Base-by-base conservation (phyloP, 164 flowering plant genomes). In the Liriodendron chinense region DNA sequence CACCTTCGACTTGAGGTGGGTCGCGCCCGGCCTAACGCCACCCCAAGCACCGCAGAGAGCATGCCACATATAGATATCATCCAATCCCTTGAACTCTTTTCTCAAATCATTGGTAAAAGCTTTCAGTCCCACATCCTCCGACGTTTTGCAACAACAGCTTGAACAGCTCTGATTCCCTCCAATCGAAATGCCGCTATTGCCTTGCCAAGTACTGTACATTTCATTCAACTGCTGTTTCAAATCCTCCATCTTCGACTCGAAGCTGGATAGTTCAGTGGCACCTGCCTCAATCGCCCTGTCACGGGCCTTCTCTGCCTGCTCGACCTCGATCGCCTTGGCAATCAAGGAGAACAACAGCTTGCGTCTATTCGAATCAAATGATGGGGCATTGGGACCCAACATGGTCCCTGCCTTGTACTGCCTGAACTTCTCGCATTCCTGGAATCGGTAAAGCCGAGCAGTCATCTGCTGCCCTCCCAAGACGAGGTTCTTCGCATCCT, bases 31-130 rank as follows among this genome's bases (percentile, higher is more conserved):
- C 83, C 90, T 86, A 13, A 92, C 93, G 22, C 98, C 98, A 61
- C 97, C 96, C 98, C 98, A 94, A 9, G 93, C 94, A 24, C 97
- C 98, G 70, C 91, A 85, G 1, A 94, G 84, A 16, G 98, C 94
- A 23, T 94, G 97, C 96, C 98, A 94, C 20, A 91, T 94, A 66
- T 83, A 94, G 5, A 94, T 83, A 80, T 94, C 94, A 82, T 92
- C 96, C 79, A 94, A 73, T 5, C 91, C 90, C 69, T 87, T 88
- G 56, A 92, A 92, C 22, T 79, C 79, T 9, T 77, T 72, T 73
- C 89, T 92, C 83, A 92, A 82, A 80, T 94, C 97, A 68, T 72
- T 84, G 0, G 89, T 86, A 64, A 91, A 91, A 50, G 96, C 96
- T 80, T 85, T 89, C 85, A 92, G 47, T 0, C 98, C 97, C 47